Percentiles rank a stretch among this genome's conserved stretches.
These are phyloP conservation scores for Alternaria ventricosa DNA, from an alignment of 2,329 filamentous ascomycete genomes.

Conservation along the genomic window DNA sequence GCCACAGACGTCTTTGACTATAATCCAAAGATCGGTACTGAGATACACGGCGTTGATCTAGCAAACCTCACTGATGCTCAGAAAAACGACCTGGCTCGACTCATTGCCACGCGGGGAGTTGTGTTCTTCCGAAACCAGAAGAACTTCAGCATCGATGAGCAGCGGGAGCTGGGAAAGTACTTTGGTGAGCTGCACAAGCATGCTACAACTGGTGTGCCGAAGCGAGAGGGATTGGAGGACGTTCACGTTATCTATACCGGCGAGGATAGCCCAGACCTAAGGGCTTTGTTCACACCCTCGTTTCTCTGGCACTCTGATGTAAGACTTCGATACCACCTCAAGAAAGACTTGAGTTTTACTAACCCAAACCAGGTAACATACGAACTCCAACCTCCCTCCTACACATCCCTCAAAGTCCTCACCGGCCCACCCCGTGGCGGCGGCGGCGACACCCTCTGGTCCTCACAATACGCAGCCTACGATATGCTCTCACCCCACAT, in stretches of 20 bases:
- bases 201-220: conserved; percentile 61
- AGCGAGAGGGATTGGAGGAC: conserved; percentile 59
- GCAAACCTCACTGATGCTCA: conserved; percentile 58
- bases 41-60: conserved; percentile 60
- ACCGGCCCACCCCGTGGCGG: conserved; percentile 61
- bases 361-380: conserved; percentile 57
- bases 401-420: conserved; percentile 63
- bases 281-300: conserved; percentile 61
- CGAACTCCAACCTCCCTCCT: conserved; percentile 64
- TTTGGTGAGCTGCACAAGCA: conserved; percentile 63
- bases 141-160: conserved; percentile 61
- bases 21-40: conserved; percentile 63
- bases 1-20: conserved; percentile 65
- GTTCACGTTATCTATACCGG: conserved; percentile 64
- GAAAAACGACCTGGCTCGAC: conserved; percentile 61
- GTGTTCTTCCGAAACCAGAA: conserved; percentile 65
- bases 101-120: conserved; percentile 62
- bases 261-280: conserved; percentile 60
- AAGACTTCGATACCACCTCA: conserved; percentile 23
- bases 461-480: conserved; percentile 65
- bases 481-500: conserved; percentile 62
- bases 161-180: conserved; percentile 59
- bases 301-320: conserved; percentile 65
- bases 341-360: conserved; percentile 12
- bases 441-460: conserved; percentile 65